A percentile compares a stretch with the other conserved stretches of the same genome.
Conservation (phyloP, 2,329 filamentous ascomycete genomes). For the Dothideomycetes sp. region DNA sequence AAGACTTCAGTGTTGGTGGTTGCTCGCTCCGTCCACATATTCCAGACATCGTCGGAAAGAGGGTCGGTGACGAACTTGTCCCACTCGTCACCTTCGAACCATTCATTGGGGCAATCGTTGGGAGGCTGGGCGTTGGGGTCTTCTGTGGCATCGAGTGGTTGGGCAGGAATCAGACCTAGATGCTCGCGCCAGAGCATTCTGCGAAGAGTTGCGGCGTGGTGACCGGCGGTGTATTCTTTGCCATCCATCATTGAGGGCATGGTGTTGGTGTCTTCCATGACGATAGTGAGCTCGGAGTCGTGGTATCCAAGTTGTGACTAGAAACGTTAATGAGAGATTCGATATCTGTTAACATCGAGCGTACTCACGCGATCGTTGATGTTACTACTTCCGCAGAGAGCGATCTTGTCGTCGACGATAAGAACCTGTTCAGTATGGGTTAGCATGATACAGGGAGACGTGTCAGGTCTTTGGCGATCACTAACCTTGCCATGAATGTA, state of each 20-base stretch:
- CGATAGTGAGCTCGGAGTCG: conserved; percentile 82
- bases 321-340: too few species aligned
- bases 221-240: conserved; percentile 64
- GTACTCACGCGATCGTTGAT: conserved; percentile 68
- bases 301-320: conserved; percentile 72
- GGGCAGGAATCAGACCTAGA: conserved; percentile 68
- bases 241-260: conserved; percentile 72
- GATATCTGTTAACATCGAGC: too few species aligned
- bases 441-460: too few species aligned
- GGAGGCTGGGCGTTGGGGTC: conserved; percentile 72
- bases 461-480: conserved; percentile 10
- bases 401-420: conserved; percentile 78
- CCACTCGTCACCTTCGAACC: conserved; percentile 59
- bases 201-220: conserved; percentile 71
- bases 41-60: conserved; percentile 47
- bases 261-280: conserved; percentile 73
- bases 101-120: conserved; percentile 58
- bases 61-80: conserved; percentile 53
- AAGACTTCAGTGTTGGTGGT: conserved; percentile 65
- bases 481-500: conserved; percentile 85
- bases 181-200: conserved; percentile 86
- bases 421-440: conserved; percentile 38
- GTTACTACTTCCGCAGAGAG: conserved; percentile 61
- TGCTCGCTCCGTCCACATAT: conserved; percentile 61
- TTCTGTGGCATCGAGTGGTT: conserved; percentile 55